Conservation (phyloP, 2,329 filamentous ascomycete genomes). For the Aspergillus hortae region DNA sequence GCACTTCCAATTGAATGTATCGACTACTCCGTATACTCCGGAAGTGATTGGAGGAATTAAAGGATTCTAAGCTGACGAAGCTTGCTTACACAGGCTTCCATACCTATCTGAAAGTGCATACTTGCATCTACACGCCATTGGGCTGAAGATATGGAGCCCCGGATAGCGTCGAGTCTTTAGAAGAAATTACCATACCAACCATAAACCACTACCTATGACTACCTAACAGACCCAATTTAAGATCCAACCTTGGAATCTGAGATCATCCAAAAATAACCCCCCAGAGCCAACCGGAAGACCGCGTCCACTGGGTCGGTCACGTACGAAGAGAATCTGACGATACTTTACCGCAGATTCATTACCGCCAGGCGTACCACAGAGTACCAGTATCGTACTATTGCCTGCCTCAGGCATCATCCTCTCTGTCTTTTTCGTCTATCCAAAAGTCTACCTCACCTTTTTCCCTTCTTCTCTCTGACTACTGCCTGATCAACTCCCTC, state of each 20-base stretch:
- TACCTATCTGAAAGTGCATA: too few species aligned
- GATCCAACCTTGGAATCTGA: not conserved
- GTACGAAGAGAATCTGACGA: constrained; percentile 3
- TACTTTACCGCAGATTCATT: not conserved
- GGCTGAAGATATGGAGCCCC: not conserved
- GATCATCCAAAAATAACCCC: constrained; percentile 13
- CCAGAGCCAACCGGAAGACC: constrained; percentile 15
- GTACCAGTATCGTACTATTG: not conserved
- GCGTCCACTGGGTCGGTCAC: constrained; percentile 1
- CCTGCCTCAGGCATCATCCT: constrained; percentile 10
- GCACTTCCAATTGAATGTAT: too few species aligned
- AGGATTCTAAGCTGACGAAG: too few species aligned
- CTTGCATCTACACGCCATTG: too few species aligned
- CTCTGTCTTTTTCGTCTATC: constrained; percentile 3
- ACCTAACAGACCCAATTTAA: not conserved
- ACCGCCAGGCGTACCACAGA: not conserved
- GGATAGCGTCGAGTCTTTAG: too few species aligned
- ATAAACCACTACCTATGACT: too few species aligned
- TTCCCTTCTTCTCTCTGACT: constrained; percentile 17
- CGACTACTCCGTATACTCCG: too few species aligned
- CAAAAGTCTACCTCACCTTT: constrained; percentile 20
- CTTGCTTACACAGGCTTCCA: too few species aligned
- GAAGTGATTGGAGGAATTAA: too few species aligned
- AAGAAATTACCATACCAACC: too few species aligned
- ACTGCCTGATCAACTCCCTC: constrained; percentile 19